These are phyloP conservation scores for Didymella sp. DNA, from an alignment of 2,329 filamentous ascomycete genomes.

Conservation along the genomic window DNA sequence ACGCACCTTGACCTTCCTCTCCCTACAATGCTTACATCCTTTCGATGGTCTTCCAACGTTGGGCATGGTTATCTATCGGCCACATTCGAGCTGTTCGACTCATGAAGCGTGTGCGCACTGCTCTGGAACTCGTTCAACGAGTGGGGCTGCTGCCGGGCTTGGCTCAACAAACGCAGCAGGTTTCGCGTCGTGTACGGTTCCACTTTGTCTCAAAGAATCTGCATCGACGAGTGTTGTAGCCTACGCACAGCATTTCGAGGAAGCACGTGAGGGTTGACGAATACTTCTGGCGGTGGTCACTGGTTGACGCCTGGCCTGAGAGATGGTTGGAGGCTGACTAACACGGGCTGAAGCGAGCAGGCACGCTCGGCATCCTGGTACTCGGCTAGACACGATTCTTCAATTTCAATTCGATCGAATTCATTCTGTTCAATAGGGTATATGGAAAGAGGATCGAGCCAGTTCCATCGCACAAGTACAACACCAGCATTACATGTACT, in stretches of 20 bases:
- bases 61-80: constrained; percentile 29
- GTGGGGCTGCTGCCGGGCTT: constrained; percentile 2
- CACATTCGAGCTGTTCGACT: constrained; percentile 6
- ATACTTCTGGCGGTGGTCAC: not conserved
- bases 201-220: not conserved
- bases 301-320: not conserved
- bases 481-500: constrained; percentile 2
- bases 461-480: not conserved
- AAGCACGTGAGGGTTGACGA: not conserved
- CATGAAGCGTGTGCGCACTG: not conserved
- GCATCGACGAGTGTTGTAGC: not conserved
- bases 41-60: constrained; percentile 43
- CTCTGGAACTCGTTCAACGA: not conserved
- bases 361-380: not conserved
- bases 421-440: constrained; percentile 4
- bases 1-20: constrained; percentile 42
- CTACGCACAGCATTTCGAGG: not conserved
- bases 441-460: not conserved
- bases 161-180: not conserved
- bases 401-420: not conserved
- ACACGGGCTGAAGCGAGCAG: constrained; percentile 1
- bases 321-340: not conserved
- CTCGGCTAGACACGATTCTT: not conserved
- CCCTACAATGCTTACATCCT: constrained; percentile 43
- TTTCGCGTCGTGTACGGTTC: not conserved